These are phyloP conservation scores for Clarireedia sp. DNA, from an alignment of 2,329 filamentous ascomycete genomes.

Conservation along the genomic window DNA sequence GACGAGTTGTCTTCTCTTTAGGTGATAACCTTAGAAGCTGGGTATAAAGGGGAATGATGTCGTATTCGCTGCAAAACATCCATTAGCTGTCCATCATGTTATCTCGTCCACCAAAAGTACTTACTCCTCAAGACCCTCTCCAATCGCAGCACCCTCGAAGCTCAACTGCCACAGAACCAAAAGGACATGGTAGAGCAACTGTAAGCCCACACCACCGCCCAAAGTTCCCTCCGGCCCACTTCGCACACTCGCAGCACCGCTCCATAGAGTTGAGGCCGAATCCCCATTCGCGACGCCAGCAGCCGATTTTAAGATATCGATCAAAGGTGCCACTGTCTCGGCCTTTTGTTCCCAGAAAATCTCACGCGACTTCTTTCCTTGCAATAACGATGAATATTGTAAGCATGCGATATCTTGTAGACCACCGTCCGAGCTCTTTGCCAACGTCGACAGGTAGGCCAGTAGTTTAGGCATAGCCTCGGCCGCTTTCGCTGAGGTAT, in stretches of 20 bases:
- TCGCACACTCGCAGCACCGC: constrained; percentile 43
- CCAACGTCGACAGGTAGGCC: constrained; percentile 75
- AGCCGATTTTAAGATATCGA: constrained; percentile 74
- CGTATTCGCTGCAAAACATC: constrained; percentile 64
- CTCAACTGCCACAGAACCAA: constrained; percentile 94
- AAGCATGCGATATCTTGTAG: constrained; percentile 94
- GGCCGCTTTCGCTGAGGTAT: constrained; percentile 54
- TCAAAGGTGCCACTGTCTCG: constrained; percentile 74
- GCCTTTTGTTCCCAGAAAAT: constrained; percentile 88
- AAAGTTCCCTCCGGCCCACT: constrained; percentile 55
- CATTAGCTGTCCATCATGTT: constrained; percentile 22
- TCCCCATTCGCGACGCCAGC: constrained; percentile 64
- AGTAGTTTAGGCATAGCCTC: constrained; percentile 71
- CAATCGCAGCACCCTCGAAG: constrained; percentile 73
- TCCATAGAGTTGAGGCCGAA: constrained; percentile 54
- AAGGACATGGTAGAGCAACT: constrained; percentile 88
- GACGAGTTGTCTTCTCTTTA: constrained; percentile 94
- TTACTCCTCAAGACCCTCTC: constrained; percentile 76
- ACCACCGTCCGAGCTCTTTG: constrained; percentile 78
- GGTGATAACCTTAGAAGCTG: constrained; percentile 85
- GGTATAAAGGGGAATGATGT: constrained; percentile 86
- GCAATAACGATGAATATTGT: constrained; percentile 77
- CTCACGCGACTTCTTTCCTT: constrained; percentile 63
- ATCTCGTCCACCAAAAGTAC: constrained; percentile 27
- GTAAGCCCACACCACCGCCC: constrained; percentile 80